phyloP scores from a whole-genome alignment of 106 monocot species.

The Dendrobium nobile region DNA sequence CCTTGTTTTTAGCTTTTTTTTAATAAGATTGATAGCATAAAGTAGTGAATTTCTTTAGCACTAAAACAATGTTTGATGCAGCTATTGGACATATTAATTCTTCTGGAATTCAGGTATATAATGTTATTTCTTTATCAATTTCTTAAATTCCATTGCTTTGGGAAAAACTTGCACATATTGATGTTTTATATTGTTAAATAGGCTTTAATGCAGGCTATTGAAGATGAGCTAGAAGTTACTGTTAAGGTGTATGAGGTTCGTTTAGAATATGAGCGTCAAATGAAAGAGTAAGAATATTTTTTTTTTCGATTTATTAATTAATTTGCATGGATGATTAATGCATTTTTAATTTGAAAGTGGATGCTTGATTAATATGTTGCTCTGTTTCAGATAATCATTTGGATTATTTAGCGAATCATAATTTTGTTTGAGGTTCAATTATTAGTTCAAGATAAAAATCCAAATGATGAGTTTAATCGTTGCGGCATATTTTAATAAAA shows the following conservation, averaged over 20 bases:
- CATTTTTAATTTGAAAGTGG: not conserved
- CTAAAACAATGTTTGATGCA: conserved; percentile 9
- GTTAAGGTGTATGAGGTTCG: conserved; percentile 87
- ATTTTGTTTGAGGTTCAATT: not conserved
- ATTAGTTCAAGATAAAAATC: not conserved
- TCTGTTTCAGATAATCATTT: not conserved
- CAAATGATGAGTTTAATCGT: not conserved
- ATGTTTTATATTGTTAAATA: conserved; percentile 16
- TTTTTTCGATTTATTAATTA: not conserved
- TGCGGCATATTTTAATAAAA: too few relatives aligned
- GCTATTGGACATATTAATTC: conserved; percentile 41
- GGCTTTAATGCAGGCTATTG: conserved; percentile 78
- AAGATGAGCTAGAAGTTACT: conserved; percentile 87
- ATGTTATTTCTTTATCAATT: not conserved
- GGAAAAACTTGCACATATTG: not conserved
- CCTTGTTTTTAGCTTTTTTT: not conserved
- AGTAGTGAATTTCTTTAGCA: not conserved
- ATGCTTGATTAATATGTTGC: not conserved
- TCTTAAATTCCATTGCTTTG: not conserved
- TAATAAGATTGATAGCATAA: not conserved
- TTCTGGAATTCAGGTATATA: conserved; percentile 50
- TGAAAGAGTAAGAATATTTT: conserved; percentile 61
- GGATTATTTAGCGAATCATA: not conserved
- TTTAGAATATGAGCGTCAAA: conserved; percentile 70
- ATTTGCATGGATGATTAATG: not conserved